Evolutionary conservation across 495 filamentous ascomycete genomes (phyloP), one percentile per base, ranked within the genome.

Genomic region (Arthonia radiata): DNA sequence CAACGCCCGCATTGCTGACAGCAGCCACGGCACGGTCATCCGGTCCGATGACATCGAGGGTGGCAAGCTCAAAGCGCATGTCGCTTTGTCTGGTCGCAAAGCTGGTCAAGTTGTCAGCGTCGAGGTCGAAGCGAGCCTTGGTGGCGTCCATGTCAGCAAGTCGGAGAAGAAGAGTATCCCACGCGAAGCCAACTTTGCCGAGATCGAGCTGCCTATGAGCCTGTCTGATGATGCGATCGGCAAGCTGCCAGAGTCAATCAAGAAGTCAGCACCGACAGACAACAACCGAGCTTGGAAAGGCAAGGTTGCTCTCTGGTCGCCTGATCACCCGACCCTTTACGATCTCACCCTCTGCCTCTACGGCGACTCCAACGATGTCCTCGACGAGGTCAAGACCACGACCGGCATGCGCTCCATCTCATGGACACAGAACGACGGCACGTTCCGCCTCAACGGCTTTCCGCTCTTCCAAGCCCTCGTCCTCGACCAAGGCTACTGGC

Each of bases 401-500:
- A 42, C 37, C 2, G 39, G 39, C 11, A 42, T 42, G 39, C 37
- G 39, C 13, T 39, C 39, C 2, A 23, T 42, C 5, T 27, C 18
- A 17, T 42, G 39, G 39, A 32, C 29, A 4, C 27, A 16, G 6
- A 33, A 37, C 3, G 39, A 39, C 27, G 31, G 31, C 4, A 31
- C 29, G 2, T 34, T 39, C 24, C 30, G 33, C 4, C 31, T 42
- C 13, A 42, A 42, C 26, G 33, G 33, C 9, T 21, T 16, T 8
- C 37, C 37, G 10, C 32, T 33, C 26, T 42, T 42, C 33, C 39
- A 42, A 26, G 32, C 39, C 12, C 28, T 42, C 4, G 18, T 42
- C 15, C 37, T 42, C 14, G 39, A 42, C 18, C 39, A 42, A 32
- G 39, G 39, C 15, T 42, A 42, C 27, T 42, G 39, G 39, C 37